These are phyloP conservation scores for Apiospora kogelbergensis DNA, from an alignment of 2,329 filamentous ascomycete genomes.

Conservation along the genomic window DNA sequence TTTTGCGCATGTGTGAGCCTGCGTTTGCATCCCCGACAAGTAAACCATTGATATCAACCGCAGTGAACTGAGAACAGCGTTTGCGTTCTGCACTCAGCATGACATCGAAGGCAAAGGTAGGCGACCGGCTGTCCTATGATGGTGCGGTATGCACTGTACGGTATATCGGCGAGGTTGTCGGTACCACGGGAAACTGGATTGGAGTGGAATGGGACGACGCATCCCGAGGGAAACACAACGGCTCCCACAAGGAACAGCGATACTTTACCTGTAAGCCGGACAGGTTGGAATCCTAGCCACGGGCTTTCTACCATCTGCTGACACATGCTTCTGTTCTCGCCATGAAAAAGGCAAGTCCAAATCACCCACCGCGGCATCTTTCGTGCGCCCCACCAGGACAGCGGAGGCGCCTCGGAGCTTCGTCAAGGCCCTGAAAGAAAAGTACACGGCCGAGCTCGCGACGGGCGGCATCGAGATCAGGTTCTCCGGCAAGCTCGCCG, in stretches of 20 bases:
- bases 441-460: slow-evolving; percentile 70
- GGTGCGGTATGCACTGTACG: slow-evolving; percentile 79
- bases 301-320: neutral
- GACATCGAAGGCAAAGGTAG: slow-evolving; percentile 45
- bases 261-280: slow-evolving; percentile 77
- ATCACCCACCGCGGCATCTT: slow-evolving; percentile 75
- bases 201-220: slow-evolving; percentile 97
- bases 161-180: slow-evolving; percentile 75
- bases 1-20: neutral
- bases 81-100: neutral
- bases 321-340: neutral
- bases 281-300: neutral
- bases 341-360: slow-evolving; percentile 53
- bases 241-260: slow-evolving; percentile 72
- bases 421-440: slow-evolving; percentile 74
- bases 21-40: neutral
- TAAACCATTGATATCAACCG: neutral
- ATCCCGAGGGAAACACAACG: slow-evolving; percentile 84
- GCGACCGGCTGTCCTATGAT: slow-evolving; percentile 79
- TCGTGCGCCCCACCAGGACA: slow-evolving; percentile 75
- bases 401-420: slow-evolving; percentile 71
- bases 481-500: slow-evolving; percentile 78
- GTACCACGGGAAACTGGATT: slow-evolving; percentile 79
- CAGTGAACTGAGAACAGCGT: neutral
- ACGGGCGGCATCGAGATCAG: slow-evolving; percentile 55